Percentiles rank a stretch among this genome's conserved stretches.
Evolutionary conservation across 148 eudicot genomes (phyloP).

Genomic region (Mesembryanthemum crystallinum): DNA sequence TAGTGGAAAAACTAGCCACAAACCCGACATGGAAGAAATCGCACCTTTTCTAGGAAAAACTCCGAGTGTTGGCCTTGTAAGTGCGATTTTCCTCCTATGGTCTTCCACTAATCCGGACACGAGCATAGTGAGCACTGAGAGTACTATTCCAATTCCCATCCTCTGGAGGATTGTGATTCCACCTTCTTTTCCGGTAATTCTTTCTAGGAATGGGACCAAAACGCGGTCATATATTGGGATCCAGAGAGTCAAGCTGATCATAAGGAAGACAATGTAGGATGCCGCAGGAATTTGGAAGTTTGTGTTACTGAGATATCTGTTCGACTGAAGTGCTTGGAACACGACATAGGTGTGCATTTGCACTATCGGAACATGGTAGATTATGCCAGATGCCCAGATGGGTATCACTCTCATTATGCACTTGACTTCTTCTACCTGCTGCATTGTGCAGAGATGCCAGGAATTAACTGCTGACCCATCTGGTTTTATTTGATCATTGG

Average conservation of each 20-base stretch:
- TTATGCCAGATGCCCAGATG: slow-evolving; percentile 57
- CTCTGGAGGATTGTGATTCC: slow-evolving; percentile 80
- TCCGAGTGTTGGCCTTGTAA: slow-evolving; percentile 46
- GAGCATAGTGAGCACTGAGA: slow-evolving; percentile 46
- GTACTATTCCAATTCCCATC: slow-evolving; percentile 65
- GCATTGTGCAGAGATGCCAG: slow-evolving; percentile 65
- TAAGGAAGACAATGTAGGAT: slow-evolving; percentile 55
- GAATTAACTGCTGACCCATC: slow-evolving; percentile 59
- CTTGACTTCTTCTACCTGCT: slow-evolving; percentile 74
- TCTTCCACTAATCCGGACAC: slow-evolving; percentile 58
- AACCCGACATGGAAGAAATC: slow-evolving; percentile 69
- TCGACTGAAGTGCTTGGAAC: slow-evolving; percentile 71
- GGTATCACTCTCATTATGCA: slow-evolving; percentile 62
- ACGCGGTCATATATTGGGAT: slow-evolving; percentile 59
- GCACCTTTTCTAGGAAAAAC: slow-evolving; percentile 39
- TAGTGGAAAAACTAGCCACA: slow-evolving; percentile 67
- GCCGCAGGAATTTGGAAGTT: slow-evolving; percentile 66
- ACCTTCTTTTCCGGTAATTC: slow-evolving; percentile 50
- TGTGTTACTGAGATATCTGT: slow-evolving; percentile 41
- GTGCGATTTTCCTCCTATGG: slow-evolving; percentile 43
- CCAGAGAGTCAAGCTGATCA: slow-evolving; percentile 53
- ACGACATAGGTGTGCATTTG: slow-evolving; percentile 47
- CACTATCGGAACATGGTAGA: slow-evolving; percentile 41
- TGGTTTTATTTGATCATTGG: slow-evolving; percentile 40
- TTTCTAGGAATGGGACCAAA: slow-evolving; percentile 50